Evolutionary conservation across 177 flowering plant genomes (phyloP).

Genomic region (Vitis hybrid): DNA sequence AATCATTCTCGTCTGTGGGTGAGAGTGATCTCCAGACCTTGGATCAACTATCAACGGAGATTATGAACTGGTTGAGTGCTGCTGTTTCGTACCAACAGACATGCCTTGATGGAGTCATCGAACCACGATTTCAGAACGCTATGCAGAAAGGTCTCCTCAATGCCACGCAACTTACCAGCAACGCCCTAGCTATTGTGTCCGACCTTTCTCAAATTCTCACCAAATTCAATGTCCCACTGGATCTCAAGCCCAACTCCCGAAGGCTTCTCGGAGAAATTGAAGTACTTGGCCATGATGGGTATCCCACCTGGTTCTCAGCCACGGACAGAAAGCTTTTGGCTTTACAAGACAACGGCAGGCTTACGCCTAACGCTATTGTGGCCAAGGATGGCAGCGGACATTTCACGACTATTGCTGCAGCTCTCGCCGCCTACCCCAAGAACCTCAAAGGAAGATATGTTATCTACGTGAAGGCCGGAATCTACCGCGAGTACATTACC

Average conservation of each 20-base stretch:
- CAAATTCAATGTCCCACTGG: conserved; percentile 11
- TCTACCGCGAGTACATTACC: conserved; percentile 43
- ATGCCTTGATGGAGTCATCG: conserved; percentile 37
- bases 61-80: conserved; percentile 27
- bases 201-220: conserved; percentile 27
- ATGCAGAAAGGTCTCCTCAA: conserved; percentile 31
- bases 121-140: conserved; percentile 22
- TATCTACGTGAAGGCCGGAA: conserved; percentile 61
- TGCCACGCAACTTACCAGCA: conserved; percentile 39
- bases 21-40: conserved; percentile 22
- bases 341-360: neutral
- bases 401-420: conserved; percentile 44
- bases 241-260: conserved; percentile 12
- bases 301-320: conserved; percentile 50
- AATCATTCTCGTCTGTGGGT: conserved; percentile 26
- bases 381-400: conserved; percentile 75
- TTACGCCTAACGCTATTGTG: conserved; percentile 53
- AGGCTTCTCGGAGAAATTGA: conserved; percentile 17
- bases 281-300: conserved; percentile 12
- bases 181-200: conserved; percentile 47
- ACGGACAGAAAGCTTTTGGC: conserved; percentile 47
- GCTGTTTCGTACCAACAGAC: conserved; percentile 26
- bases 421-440: conserved; percentile 47
- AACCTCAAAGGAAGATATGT: conserved; percentile 26
- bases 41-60: conserved; percentile 16